phyloP scores from a whole-genome alignment of 306 rosid species.

The Amphicarpaea edgeworthii region DNA sequence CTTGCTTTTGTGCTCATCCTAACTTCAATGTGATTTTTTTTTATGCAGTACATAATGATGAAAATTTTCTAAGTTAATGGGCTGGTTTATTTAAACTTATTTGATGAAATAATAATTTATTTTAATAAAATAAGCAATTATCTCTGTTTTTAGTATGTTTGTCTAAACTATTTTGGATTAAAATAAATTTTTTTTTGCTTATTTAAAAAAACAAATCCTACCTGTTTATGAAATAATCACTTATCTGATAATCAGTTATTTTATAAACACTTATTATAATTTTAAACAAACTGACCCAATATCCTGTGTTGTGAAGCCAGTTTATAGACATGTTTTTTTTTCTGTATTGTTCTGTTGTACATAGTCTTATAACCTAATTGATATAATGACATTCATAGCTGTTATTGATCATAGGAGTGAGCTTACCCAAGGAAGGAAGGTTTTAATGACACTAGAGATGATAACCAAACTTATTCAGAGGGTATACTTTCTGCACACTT shows the following conservation, averaged over 20 bases:
- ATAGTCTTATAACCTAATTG: slow-evolving; percentile 10
- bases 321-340: slow-evolving; percentile 32
- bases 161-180: too few species aligned
- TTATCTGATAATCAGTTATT: too few species aligned
- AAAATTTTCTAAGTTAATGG: too few species aligned
- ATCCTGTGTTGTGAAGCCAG: slow-evolving; percentile 27
- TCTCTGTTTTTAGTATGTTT: too few species aligned
- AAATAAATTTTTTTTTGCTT: too few species aligned
- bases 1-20: neutral
- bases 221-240: too few species aligned
- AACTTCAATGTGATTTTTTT: neutral
- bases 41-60: neutral
- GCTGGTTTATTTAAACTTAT: too few species aligned
- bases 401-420: slow-evolving; percentile 70
- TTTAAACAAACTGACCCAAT: too few species aligned
- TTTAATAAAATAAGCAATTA: too few species aligned
- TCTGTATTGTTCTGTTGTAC: slow-evolving; percentile 26
- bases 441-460: slow-evolving; percentile 76
- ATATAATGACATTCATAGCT: slow-evolving; percentile 46
- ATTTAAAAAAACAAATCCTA: too few species aligned
- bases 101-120: too few species aligned
- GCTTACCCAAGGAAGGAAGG: slow-evolving; percentile 89
- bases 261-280: too few species aligned
- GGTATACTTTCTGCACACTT: slow-evolving; percentile 58
- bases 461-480: slow-evolving; percentile 76